A percentile compares a stretch with the other conserved stretches of the same genome.
phyloP scores from a whole-genome alignment of 139 green algal species.

The Chlorokybus atmophyticus region DNA sequence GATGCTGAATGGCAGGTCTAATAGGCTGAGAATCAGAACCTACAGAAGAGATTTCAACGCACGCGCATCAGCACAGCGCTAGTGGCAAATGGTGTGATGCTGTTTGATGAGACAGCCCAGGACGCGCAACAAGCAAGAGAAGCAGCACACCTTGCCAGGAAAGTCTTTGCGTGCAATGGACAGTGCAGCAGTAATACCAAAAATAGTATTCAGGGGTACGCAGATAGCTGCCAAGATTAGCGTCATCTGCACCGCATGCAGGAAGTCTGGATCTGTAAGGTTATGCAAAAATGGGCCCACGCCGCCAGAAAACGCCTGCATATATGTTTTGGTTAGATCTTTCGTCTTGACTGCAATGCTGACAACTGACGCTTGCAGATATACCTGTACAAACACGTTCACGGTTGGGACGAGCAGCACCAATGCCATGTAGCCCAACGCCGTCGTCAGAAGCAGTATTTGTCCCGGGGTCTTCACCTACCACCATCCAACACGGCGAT shows the following conservation, averaged over 20 bases:
- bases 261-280: slow-evolving; percentile 62
- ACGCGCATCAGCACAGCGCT: background rate
- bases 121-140: background rate
- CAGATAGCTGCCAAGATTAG: slow-evolving; percentile 48
- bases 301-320: slow-evolving; percentile 59
- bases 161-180: slow-evolving; percentile 67
- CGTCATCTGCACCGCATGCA: slow-evolving; percentile 57
- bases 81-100: background rate
- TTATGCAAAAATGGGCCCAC: slow-evolving; percentile 54
- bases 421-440: slow-evolving; percentile 46
- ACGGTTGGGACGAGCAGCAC: slow-evolving; percentile 59
- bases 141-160: slow-evolving; percentile 41
- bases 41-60: background rate
- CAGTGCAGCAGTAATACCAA: slow-evolving; percentile 55
- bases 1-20: slow-evolving; percentile 81
- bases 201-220: slow-evolving; percentile 69
- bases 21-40: slow-evolving; percentile 54
- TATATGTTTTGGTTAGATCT: background rate
- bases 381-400: slow-evolving; percentile 66
- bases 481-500: no score
- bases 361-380: background rate
- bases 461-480: no score
- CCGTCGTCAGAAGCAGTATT: slow-evolving; percentile 14
- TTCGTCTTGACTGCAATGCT: background rate
- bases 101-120: background rate